Evolutionary conservation across 2,329 filamentous ascomycete genomes (phyloP).

Genomic region (Colletotrichum phormii): DNA sequence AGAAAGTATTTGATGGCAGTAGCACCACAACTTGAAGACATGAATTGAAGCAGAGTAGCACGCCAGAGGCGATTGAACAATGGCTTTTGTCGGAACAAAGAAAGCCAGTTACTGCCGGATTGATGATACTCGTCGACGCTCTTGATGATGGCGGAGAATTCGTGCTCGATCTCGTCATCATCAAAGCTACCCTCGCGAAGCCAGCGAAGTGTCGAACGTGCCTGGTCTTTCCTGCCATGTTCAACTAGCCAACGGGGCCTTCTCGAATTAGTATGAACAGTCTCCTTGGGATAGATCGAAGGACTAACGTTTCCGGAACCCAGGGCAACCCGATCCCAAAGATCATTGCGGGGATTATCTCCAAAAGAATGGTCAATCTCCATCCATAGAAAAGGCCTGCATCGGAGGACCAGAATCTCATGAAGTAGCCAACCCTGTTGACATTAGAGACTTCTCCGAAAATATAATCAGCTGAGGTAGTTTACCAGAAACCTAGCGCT

Average conservation of each 20-base stretch:
- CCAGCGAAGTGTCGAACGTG: constrained; percentile 57
- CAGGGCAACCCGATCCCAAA: constrained; percentile 64
- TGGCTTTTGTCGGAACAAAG: constrained; percentile 59
- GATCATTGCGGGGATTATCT: constrained; percentile 62
- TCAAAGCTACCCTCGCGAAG: constrained; percentile 59
- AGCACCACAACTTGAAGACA: constrained; percentile 70
- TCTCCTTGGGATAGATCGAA: background rate
- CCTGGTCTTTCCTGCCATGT: constrained; percentile 55
- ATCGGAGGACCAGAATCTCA: constrained; percentile 63
- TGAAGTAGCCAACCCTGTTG: constrained; percentile 64
- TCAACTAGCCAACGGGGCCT: constrained; percentile 71
- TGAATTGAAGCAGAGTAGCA: constrained; percentile 67
- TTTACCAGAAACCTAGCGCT: constrained; percentile 65
- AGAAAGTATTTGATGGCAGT: constrained; percentile 72
- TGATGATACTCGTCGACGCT: constrained; percentile 53
- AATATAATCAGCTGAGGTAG: background rate
- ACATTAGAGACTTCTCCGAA: constrained; percentile 16
- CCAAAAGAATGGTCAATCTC: constrained; percentile 63
- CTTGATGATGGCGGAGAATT: constrained; percentile 59
- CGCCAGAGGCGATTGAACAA: constrained; percentile 67
- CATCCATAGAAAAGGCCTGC: constrained; percentile 61
- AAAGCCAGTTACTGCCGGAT: constrained; percentile 53
- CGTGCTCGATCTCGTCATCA: constrained; percentile 50
- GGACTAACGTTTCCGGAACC: constrained; percentile 64
- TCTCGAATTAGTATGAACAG: background rate